Evolutionary conservation across 208 protist species (phyloP), one percentile per base, ranked within the genome.

Genomic region (Acanthamoeba healyi): DNA sequence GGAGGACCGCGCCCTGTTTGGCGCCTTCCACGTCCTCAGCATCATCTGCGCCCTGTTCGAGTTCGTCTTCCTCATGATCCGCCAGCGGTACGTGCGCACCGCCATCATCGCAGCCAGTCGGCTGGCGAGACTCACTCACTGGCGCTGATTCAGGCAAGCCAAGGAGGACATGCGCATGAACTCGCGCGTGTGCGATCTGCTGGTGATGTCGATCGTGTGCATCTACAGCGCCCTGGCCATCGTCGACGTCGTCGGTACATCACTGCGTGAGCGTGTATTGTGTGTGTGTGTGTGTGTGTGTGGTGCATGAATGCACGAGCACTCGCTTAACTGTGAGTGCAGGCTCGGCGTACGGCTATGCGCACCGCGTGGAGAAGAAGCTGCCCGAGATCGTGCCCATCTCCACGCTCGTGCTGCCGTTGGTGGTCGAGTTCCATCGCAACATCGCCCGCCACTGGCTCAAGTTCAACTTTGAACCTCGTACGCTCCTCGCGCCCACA

Each of bases 81-180:
- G 74, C 19, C 38, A 84, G 74, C 4, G 74, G 74, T 81, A 81
- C 72, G n/a, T n/a, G n/a, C n/a, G n/a, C n/a, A 49, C 72, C 63
- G 36, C 63, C 34, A 29, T 70, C 15, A 26, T 70, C n/a, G 61
- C n/a, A 6, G n/a, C 4, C 1, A 0, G 9, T 36, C 9, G 22
- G 61, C 9, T 34, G 29, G 22, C 61, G 29, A n/a, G n/a, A n/a
- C n/a, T n/a, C n/a, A n/a, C n/a, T n/a, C n/a, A n/a, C n/a, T n/a
- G n/a, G n/a, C n/a, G n/a, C n/a, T 70, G 44, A n/a, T 65, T 4
- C 40, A 81, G 72, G 38, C 19, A 56, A 1, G 74, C 74, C 17
- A 84, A 51, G 42, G 74, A 84, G 44, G 74, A 84, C 74, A 84
- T 84, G 74, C 17, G n/a, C 7, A 84, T 84, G 74, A 84, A 84